phyloP scores from a whole-genome alignment of 768 basidiomycete genomes.

The Hydnomerulius pinastri region DNA sequence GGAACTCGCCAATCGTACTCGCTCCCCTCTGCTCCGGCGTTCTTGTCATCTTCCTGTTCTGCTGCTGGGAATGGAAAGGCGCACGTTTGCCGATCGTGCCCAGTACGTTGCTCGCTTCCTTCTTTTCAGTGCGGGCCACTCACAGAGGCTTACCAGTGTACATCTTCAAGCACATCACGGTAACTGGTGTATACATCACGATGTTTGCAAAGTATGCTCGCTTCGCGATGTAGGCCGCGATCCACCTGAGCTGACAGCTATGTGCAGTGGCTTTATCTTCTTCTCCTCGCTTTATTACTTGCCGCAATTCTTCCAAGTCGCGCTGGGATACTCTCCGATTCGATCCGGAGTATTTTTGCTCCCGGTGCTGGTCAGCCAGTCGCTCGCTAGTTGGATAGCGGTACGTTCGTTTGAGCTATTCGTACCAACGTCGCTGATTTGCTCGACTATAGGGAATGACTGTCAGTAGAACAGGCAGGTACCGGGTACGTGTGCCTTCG shows the following conservation, averaged over 20 bases:
- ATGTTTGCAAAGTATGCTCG: slow-evolving; percentile 66
- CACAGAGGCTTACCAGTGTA: too few species aligned
- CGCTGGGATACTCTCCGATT: slow-evolving; percentile 65
- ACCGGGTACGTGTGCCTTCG: slow-evolving; percentile 42
- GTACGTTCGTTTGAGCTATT: slow-evolving; percentile 34
- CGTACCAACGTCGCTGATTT: background rate
- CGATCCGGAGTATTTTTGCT: slow-evolving; percentile 66
- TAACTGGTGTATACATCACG: slow-evolving; percentile 65
- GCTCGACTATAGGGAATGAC: slow-evolving; percentile 50
- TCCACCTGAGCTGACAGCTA: background rate
- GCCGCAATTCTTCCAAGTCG: slow-evolving; percentile 77
- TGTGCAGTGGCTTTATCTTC: slow-evolving; percentile 55
- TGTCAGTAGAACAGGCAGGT: slow-evolving; percentile 65
- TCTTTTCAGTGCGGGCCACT: too few species aligned
- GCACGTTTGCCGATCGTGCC: slow-evolving; percentile 74
- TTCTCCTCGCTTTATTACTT: slow-evolving; percentile 70
- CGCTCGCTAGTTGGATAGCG: slow-evolving; percentile 55
- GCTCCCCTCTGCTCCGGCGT: slow-evolving; percentile 59
- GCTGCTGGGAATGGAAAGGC: slow-evolving; percentile 73
- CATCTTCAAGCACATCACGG: slow-evolving; percentile 68
- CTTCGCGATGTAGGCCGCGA: background rate
- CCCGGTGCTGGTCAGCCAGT: slow-evolving; percentile 67
- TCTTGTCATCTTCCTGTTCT: slow-evolving; percentile 55
- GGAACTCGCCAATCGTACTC: slow-evolving; percentile 67
- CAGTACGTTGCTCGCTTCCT: slow-evolving; percentile 40